Evolutionary conservation across 257 asterid genomes (phyloP), one percentile per base, ranked within the genome.

Genomic region (Capsicum baccatum): DNA sequence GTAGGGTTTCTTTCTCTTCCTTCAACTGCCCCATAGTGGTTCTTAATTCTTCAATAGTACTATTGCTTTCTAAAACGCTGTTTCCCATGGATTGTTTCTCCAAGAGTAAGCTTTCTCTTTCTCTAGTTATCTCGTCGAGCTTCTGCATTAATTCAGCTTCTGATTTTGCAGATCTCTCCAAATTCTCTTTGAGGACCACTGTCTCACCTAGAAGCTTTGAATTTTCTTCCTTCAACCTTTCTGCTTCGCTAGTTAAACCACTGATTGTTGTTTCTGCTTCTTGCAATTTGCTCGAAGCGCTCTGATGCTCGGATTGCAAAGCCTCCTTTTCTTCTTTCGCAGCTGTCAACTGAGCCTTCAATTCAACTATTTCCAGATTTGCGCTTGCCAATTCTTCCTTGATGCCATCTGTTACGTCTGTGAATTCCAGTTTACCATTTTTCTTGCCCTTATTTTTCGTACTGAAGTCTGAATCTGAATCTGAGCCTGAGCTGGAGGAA

Each of bases 401-500:
- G 85, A 85, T 21, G 79, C 80, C 86, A 67, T 86, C 86, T 70
- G 86, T 55, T 69, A 85, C 89, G 59, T 89, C 83, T 86, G 82
- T 76, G 19, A 88, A 62, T 62, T 85, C 86, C 16, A 86, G 68
- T 79, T 86, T 87, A 16, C 97, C 97, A 84, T 97, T 92, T 79
- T 91, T 91, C 2, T 80, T 42, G 82, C 87, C 91, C 78, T 90
- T 88, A 67, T 89, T 88, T 84, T 63, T 83, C 12, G 89, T 86
- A 39, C 93, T 87, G 80, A 81, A 80, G 83, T 94, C 98, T 21
- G 95, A 89, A 85, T 94, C 98, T 16, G 95, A 89, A 21, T 83
- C 85, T 8, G 98, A 91, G 85, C 87, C 93, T 9, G 98, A 94
- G 87, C 93, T 90, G 89, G 97, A 92, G 58, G 92, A 92, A 63